Evolutionary conservation across 345 rosid species (phyloP), one percentile per base, ranked within the genome.

Genomic region (Brassica incana): DNA sequence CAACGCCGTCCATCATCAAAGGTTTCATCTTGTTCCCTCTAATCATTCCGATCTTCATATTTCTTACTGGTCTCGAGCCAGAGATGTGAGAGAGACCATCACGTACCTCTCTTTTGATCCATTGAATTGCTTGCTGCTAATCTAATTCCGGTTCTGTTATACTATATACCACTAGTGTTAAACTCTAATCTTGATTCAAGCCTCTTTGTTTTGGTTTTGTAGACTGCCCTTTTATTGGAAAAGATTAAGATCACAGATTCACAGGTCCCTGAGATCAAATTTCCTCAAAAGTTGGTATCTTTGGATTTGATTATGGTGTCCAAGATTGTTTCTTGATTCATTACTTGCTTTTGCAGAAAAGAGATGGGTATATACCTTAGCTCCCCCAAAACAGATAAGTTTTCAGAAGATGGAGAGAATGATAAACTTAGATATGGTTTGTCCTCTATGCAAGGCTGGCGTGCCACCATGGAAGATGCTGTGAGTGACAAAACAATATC

Each of bases 391-490:
- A 93, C 97, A n/a, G 97, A 95, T 30, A 95, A 95, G 65, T 90
- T 79, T 77, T 93, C 98, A 4, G 98, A 93, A 77, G 97, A 95
- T 45, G 96, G 96, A 7, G 96, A 88, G 74, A 93, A 88, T 78
- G 84, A 83, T 68, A 83, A 84, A 82, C 85, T 95, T 16, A 86
- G 98, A 82, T 95, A 85, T 85, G 98, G 99, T 52, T 78, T 95
- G 77, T 91, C 98, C 7, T 95, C 98, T 16, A 95, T 95, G 99
- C 99, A 95, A 88, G 99, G 99, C 65, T 93, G 99, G 99, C 99
- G 99, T 50, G 90, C 98, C 20, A 81, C 91, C 45, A 95, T 95
- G 99, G 99, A 95, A 87, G 99, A 95, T 82, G 98, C 99, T 6
- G 99, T 95, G 86, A 91, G 98, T 88, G 60, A n/a, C 5, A 45